A percentile compares a stretch with the other conserved stretches of the same genome.
These are phyloP conservation scores for Hericium coralloides DNA, from an alignment of 768 basidiomycete genomes.

Conservation along the genomic window DNA sequence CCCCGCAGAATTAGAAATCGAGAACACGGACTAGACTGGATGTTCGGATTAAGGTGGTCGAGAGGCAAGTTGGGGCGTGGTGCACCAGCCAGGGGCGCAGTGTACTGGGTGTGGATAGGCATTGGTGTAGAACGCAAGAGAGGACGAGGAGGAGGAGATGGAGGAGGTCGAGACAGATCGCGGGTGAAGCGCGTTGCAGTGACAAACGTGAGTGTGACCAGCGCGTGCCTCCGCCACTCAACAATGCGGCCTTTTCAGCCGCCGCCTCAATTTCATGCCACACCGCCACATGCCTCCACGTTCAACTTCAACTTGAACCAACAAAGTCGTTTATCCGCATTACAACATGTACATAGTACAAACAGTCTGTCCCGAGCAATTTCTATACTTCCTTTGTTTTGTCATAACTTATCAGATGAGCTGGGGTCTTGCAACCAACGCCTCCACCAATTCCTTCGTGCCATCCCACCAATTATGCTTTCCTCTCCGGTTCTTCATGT, in stretches of 20 bases:
- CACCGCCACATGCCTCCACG: no score
- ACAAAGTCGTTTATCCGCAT: background rate
- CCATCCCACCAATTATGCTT: slow-evolving; percentile 72
- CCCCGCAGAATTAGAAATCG: background rate
- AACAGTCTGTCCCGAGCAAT: background rate
- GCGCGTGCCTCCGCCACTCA: background rate
- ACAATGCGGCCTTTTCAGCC: background rate
- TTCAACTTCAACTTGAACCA: no score
- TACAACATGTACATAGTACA: background rate
- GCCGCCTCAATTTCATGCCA: background rate
- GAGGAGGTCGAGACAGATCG: background rate
- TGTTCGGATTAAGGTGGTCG: slow-evolving; percentile 16
- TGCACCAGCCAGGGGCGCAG: slow-evolving; percentile 5
- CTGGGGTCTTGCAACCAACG: slow-evolving; percentile 57
- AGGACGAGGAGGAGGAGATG: slow-evolving; percentile 1
- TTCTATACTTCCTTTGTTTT: background rate
- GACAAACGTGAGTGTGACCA: background rate
- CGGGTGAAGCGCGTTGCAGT: slow-evolving; percentile 1
- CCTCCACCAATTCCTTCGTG: slow-evolving; percentile 63
- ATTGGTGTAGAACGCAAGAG: slow-evolving; percentile 2
- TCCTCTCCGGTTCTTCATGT: slow-evolving; percentile 85
- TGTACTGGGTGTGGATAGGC: slow-evolving; percentile 12
- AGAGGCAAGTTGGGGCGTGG: slow-evolving; percentile 15
- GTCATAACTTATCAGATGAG: slow-evolving; percentile 25
- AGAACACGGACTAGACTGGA: slow-evolving; percentile 20